Evolutionary conservation across 1,139 yeast genomes (phyloP).

Genomic region (Nakaseomyces delphensis): DNA sequence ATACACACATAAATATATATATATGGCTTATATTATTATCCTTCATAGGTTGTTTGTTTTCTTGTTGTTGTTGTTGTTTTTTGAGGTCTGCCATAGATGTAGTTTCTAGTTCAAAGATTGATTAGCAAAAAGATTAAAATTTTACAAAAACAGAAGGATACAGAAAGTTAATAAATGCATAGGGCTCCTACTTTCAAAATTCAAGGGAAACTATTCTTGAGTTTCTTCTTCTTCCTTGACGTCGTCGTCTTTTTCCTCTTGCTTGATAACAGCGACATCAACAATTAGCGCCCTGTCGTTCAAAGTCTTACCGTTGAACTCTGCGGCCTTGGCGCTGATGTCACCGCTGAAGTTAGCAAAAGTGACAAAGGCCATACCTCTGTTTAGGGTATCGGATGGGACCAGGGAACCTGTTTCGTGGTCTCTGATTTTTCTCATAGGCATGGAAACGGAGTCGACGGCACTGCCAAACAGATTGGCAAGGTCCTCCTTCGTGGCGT

Average conservation of each 20-base stretch:
- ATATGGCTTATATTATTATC: no score
- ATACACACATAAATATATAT: no score
- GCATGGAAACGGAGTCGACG: conserved; percentile 26
- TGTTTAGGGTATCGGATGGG: conserved; percentile 26
- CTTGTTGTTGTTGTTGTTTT: no score
- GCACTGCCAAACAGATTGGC: conserved; percentile 28
- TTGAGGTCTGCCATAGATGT: no score
- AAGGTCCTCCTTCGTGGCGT: conserved; percentile 28
- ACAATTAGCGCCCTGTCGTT: conserved; percentile 28
- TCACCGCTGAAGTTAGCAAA: conserved; percentile 19
- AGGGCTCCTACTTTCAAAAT: not conserved
- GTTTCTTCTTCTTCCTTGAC: conserved; percentile 8
- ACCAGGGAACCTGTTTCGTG: conserved; percentile 22
- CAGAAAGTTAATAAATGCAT: not conserved
- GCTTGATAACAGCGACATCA: conserved; percentile 31
- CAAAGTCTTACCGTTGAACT: conserved; percentile 27
- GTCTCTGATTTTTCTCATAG: conserved; percentile 31
- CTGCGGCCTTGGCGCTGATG: conserved; percentile 24
- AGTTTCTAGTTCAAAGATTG: no score
- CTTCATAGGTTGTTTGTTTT: no score
- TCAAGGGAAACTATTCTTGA: not conserved
- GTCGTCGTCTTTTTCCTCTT: conserved; percentile 17
- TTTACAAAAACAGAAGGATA: not conserved
- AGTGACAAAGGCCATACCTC: conserved; percentile 32
- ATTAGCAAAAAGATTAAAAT: no score